Base-by-base conservation (phyloP, 805 yeast species). In the Metschnikowia lachancei region DNA sequence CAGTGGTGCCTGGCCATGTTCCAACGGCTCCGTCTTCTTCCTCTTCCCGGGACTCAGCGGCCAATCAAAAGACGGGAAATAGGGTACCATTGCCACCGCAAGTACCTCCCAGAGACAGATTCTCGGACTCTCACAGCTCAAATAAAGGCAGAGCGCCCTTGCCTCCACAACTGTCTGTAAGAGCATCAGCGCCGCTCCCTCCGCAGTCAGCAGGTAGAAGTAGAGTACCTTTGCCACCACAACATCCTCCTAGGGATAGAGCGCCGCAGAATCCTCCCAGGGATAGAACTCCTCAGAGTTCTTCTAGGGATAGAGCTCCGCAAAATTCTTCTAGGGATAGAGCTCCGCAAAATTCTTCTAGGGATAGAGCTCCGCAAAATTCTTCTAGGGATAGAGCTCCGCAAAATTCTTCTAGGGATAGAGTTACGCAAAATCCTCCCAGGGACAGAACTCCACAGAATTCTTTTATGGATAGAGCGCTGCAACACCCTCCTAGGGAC, bases 1-100 rank as follows among this genome's bases (percentile, higher is more conserved):
- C 39, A 26, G 39, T n/a, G 7, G 39, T 18, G 9, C 45, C 39
- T 26, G 22, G 30, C 2, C 39, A 24, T 4, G 22, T n/a, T 18
- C 37, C 24, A 9, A 24, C 30, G 13, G 39, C 31, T 16, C 41
- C 40, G 10, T 36, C 45, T 14, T 36, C 45, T 24, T 30, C 45
- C 7, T 29, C 45, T 10, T 30, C 40, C 9, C 31, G 31, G 8
- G 24, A 12, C 10, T 16, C 36, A 11, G 43, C 14, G 12, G 8
- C 24, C 8, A 30, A 10, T 4, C n/a, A 19, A 17, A 29, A 26
- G 24, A 14, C 39, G 34, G 34, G 26, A 10, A 38, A 4, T 17
- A 49, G 64, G 24, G 51, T 56, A 10, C 64, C 64, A 11, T 50
- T 59, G 24, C 63, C 63, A 11, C 60, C 64, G 10, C 64, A 61